A percentile compares a stretch with the other conserved stretches of the same genome.
Evolutionary conservation across 345 rosid genomes (phyloP).

Genomic region (Populus deltoides): DNA sequence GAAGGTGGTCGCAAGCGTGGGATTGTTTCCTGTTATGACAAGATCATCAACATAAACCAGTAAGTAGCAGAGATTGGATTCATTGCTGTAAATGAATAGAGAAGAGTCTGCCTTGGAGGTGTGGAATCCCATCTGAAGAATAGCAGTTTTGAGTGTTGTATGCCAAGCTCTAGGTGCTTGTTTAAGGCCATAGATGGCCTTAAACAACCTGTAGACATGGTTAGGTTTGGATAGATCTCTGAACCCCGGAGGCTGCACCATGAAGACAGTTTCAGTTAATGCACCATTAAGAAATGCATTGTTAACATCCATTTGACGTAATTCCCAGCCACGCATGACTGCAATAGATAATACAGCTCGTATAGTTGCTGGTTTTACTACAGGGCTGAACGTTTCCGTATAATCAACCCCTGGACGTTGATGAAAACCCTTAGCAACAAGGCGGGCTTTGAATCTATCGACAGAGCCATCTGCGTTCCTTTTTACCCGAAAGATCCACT

Average conservation of each 20-base stretch:
- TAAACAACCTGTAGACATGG: background rate
- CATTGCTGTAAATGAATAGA: too few species aligned
- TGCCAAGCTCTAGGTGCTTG: background rate
- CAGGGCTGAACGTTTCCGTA: background rate
- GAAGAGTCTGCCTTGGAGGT: too few species aligned
- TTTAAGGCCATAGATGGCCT: background rate
- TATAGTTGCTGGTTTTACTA: background rate
- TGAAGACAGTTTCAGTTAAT: background rate
- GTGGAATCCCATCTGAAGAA: too few species aligned
- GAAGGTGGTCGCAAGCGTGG: too few species aligned
- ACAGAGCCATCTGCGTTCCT: background rate
- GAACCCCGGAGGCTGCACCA: background rate
- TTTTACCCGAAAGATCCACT: background rate
- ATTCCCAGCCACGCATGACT: background rate
- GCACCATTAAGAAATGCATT: background rate
- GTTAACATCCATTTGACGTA: background rate
- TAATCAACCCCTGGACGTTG: background rate
- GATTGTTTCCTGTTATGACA: too few species aligned
- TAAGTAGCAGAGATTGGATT: too few species aligned
- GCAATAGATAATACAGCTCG: background rate
- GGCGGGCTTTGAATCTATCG: background rate
- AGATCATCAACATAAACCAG: too few species aligned
- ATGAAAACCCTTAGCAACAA: background rate
- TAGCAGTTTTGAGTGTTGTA: too few species aligned
- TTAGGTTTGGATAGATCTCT: background rate